These are phyloP conservation scores for Lactarius hengduanensis DNA, from an alignment of 768 basidiomycete species.

Conservation along the genomic window DNA sequence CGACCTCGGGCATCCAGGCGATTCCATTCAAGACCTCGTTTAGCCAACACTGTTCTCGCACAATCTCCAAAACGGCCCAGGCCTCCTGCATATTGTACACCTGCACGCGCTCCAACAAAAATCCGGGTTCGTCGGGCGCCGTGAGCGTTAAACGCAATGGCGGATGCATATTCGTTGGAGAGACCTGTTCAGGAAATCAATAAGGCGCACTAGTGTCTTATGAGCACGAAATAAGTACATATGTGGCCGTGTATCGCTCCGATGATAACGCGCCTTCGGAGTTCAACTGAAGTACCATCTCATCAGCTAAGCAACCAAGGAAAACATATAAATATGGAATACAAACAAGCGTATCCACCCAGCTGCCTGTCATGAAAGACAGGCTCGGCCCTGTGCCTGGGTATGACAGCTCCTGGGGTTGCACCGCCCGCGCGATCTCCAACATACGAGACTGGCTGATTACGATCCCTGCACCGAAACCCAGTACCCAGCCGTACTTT, in stretches of 20 bases:
- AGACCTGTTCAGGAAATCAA: constrained; percentile 44
- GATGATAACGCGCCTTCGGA: constrained; percentile 45
- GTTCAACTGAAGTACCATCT: constrained; percentile 47
- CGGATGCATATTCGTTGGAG: constrained; percentile 65
- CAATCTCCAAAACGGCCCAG: constrained; percentile 77
- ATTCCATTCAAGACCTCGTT: constrained; percentile 66
- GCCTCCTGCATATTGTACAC: constrained; percentile 72
- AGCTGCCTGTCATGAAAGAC: constrained; percentile 52
- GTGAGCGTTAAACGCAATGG: constrained; percentile 65
- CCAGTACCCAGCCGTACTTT: constrained; percentile 58
- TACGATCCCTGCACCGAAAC: constrained; percentile 73
- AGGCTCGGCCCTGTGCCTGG: constrained; percentile 44
- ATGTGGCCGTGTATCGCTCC: constrained; percentile 65
- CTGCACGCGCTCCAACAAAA: constrained; percentile 65
- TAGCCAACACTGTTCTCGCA: constrained; percentile 81
- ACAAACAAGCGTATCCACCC: constrained; percentile 61
- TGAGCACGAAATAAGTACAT: constrained; percentile 46
- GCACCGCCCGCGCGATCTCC: constrained; percentile 65
- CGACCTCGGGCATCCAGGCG: constrained; percentile 61
- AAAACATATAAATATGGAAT: neutral
- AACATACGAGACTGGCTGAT: constrained; percentile 73
- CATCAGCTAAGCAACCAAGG: constrained; percentile 4
- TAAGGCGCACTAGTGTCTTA: constrained; percentile 1
- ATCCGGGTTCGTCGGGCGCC: constrained; percentile 74
- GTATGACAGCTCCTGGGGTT: constrained; percentile 52